phyloP scores from a whole-genome alignment of 177 flowering plant genomes.

The Vitis hybrid region DNA sequence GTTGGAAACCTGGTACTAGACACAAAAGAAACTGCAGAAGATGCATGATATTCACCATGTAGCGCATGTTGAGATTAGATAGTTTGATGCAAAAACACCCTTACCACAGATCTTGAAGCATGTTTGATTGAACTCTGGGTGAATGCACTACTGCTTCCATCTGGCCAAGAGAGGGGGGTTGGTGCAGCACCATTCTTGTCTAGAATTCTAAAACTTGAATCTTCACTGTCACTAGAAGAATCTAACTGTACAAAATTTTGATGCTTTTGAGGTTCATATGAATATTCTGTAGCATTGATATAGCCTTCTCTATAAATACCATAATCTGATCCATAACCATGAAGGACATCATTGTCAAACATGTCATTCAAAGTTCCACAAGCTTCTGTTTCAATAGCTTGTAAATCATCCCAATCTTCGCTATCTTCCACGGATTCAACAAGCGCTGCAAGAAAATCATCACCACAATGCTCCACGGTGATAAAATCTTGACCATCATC shows the following conservation, averaged over 20 bases:
- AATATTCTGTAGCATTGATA: constrained; percentile 32
- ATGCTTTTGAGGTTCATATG: constrained; percentile 23
- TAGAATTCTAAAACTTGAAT: constrained; percentile 20
- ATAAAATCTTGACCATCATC: constrained; percentile 88
- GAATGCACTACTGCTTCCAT: constrained; percentile 5
- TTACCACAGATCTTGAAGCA: constrained; percentile 23
- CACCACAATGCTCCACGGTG: constrained; percentile 91
- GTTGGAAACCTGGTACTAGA: not conserved
- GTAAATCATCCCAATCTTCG: constrained; percentile 97
- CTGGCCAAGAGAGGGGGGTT: constrained; percentile 14
- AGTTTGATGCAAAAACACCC: not conserved
- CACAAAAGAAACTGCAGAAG: not conserved
- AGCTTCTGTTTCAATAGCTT: constrained; percentile 76
- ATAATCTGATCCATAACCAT: constrained; percentile 18
- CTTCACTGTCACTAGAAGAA: constrained; percentile 56
- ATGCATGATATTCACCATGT: not conserved
- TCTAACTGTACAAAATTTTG: constrained; percentile 38
- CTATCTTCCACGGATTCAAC: constrained; percentile 68
- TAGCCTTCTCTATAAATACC: constrained; percentile 8
- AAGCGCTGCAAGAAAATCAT: constrained; percentile 80
- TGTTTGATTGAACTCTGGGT: constrained; percentile 7
- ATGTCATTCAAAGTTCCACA: constrained; percentile 64
- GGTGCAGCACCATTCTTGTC: constrained; percentile 10
- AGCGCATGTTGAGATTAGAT: not conserved
- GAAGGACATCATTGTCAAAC: constrained; percentile 35